These are phyloP conservation scores for Trichosanthes cucumerina DNA, from an alignment of 306 rosid genomes.

Conservation along the genomic window DNA sequence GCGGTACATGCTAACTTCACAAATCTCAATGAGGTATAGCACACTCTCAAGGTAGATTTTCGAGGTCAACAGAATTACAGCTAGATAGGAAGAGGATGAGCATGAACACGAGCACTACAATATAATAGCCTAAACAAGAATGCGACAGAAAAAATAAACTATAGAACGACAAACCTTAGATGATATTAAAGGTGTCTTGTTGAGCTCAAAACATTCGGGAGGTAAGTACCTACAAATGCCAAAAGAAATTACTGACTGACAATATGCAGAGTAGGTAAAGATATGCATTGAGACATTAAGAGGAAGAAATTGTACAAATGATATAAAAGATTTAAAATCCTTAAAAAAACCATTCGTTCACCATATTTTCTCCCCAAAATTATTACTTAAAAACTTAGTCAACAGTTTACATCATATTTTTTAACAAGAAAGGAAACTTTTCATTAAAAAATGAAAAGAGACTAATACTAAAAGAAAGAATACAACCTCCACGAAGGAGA, in stretches of 20 bases:
- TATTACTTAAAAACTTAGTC: neutral
- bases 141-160: neutral
- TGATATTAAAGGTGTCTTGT: slow-evolving; percentile 82
- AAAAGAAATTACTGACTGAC: neutral
- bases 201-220: slow-evolving; percentile 96
- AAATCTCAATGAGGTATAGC: neutral
- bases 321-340: neutral
- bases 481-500: no score
- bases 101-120: neutral
- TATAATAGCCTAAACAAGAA: neutral
- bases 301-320: neutral
- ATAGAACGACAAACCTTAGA: slow-evolving; percentile 55
- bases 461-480: no score
- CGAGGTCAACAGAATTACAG: neutral
- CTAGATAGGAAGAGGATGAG: neutral
- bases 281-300: neutral
- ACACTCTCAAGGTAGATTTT: neutral
- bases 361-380: neutral
- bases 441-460: no score
- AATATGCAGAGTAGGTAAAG: neutral
- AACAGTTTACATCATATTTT: neutral
- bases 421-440: no score
- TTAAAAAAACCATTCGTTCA: neutral
- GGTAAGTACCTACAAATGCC: slow-evolving; percentile 73
- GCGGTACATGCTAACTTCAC: neutral